A percentile compares a stretch with the other conserved stretches of the same genome.
Evolutionary conservation across 1,139 yeast genomes (phyloP).

Genomic region (Blastobotrys niveus): DNA sequence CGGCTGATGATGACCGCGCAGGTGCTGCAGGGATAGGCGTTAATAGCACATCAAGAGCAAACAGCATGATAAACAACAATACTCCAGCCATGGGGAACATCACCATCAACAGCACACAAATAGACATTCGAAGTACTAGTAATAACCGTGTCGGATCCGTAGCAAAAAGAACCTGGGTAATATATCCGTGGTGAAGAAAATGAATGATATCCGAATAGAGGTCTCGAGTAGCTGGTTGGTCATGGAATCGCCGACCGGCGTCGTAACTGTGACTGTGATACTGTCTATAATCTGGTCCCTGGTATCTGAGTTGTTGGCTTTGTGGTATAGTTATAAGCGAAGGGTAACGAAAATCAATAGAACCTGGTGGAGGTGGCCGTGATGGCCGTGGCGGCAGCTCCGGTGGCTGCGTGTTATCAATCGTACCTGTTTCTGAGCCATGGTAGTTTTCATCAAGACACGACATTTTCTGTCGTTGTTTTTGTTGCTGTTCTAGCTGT

Average conservation of each 20-base stretch:
- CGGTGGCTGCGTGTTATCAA: no score
- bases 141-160: slow-evolving; percentile 11
- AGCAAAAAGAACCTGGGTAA: slow-evolving; percentile 11
- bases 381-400: neutral
- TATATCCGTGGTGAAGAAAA: slow-evolving; percentile 10
- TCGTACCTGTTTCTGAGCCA: no score
- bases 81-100: slow-evolving; percentile 19
- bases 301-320: neutral
- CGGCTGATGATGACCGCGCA: no score
- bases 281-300: neutral
- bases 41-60: slow-evolving; percentile 17
- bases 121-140: slow-evolving; percentile 12
- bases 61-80: slow-evolving; percentile 16
- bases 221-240: neutral
- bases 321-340: neutral
- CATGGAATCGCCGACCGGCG: no score
- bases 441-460: no score
- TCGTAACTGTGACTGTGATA: no score
- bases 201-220: slow-evolving; percentile 11
- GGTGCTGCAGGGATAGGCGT: neutral
- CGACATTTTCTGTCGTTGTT: no score
- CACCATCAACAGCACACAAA: slow-evolving; percentile 14
- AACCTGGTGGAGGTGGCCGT: neutral
- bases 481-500: no score
- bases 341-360: neutral